Base-by-base conservation (phyloP, 1,139 yeast species). In the Komagataea norvegica region DNA sequence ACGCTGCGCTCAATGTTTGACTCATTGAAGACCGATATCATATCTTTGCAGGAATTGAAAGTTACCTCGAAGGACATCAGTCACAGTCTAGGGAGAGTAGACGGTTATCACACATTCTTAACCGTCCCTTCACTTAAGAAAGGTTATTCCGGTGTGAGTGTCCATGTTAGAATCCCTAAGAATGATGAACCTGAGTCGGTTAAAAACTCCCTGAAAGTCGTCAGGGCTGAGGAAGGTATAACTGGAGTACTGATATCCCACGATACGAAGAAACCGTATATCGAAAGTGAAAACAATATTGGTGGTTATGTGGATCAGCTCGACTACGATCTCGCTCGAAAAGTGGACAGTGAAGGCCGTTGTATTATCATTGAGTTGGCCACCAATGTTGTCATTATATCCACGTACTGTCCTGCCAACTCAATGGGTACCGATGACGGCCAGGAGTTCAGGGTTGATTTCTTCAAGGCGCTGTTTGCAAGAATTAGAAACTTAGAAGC, bases 91-190 rank as follows among this genome's bases (percentile, higher is more conserved):
- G 91, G 82, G 0, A 67, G 72, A 40, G 61, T 85, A 0, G 62
- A 68, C 1, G 74, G 78, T 3, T 89, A 70, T 52, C 63, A 69
- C 23, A 70, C 86, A 1, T 91, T 77, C 50, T 74, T 88, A 26
- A 68, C 93, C 0, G 63, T 87, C 16, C 95, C 96, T 0, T 57
- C 57, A 9, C 43, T 55, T 3, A 79, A 75, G 52, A 83, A 79
- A 55, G 97, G 97, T 0, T 91, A 91, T 57, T 77, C 93, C 44
- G 98, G 98, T 0, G 97, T 91, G 2, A 95, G 89, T 0, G 72
- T 91, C 3, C 89, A 86, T 60, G 75, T 89, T 3, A 64, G 88
- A 46, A 55, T 65, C 3, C 79, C 81, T 0, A 45, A 45, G 1
- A 57, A 53, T 0, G 51, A 50, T 7, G 81, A 78, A 25, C 57